These are phyloP conservation scores for Penicillium mononematosum DNA, from an alignment of 495 filamentous ascomycete genomes.

Conservation along the genomic window DNA sequence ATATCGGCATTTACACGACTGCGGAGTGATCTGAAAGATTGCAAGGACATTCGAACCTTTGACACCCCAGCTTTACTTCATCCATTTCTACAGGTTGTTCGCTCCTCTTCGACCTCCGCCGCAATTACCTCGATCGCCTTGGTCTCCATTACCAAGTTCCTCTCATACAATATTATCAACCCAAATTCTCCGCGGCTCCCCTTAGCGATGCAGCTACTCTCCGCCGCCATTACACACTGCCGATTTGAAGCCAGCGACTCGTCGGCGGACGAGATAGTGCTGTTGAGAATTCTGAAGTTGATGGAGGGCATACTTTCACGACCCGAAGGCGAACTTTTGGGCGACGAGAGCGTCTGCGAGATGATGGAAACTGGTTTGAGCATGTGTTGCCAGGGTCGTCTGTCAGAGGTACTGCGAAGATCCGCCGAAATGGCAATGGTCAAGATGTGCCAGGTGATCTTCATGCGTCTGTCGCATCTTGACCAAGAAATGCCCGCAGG, in stretches of 20 bases:
- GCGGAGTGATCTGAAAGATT: slow-evolving; percentile 84
- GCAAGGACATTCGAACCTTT: slow-evolving; percentile 87
- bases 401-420: slow-evolving; percentile 86
- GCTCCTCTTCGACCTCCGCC: slow-evolving; percentile 93
- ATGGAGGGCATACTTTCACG: slow-evolving; percentile 98
- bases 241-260: slow-evolving; percentile 96
- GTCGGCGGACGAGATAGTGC: slow-evolving; percentile 89
- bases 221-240: slow-evolving; percentile 94
- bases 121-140: slow-evolving; percentile 93
- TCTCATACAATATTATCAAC: slow-evolving; percentile 89
- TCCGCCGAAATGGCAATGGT: slow-evolving; percentile 98
- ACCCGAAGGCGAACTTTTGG: slow-evolving; percentile 83
- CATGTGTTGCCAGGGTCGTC: slow-evolving; percentile 91
- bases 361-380: slow-evolving; percentile 99
- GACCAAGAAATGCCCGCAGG: slow-evolving; percentile 68
- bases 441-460: slow-evolving; percentile 97
- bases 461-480: slow-evolving; percentile 83
- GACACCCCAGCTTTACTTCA: slow-evolving; percentile 88
- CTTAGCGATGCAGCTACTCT: slow-evolving; percentile 90
- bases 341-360: slow-evolving; percentile 96
- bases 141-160: slow-evolving; percentile 95
- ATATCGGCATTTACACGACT: slow-evolving; percentile 93
- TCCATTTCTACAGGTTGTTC: slow-evolving; percentile 95
- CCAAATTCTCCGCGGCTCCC: slow-evolving; percentile 78
- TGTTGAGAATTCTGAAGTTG: slow-evolving; percentile 88